A percentile compares a stretch with the other conserved stretches of the same genome.
These are phyloP conservation scores for Lecanicillium sp. DNA, from an alignment of 2,329 filamentous ascomycete genomes.

Conservation along the genomic window DNA sequence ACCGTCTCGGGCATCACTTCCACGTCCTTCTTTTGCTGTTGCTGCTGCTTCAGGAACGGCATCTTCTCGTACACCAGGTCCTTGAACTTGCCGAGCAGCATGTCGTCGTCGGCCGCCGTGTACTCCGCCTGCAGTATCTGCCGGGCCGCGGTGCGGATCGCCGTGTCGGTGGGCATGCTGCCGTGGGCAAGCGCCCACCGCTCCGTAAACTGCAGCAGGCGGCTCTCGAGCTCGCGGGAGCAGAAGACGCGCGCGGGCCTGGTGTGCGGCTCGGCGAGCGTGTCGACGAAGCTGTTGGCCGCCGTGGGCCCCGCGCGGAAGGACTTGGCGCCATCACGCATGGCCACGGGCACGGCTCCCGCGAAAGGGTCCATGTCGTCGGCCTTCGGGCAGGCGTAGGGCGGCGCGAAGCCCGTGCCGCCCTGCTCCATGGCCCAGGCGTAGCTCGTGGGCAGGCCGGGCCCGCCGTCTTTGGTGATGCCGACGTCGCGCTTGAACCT, in stretches of 20 bases:
- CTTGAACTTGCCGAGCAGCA: conserved; percentile 50
- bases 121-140: conserved; percentile 39
- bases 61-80: conserved; percentile 32
- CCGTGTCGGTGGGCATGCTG: conserved; percentile 42
- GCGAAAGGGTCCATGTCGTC: conserved; percentile 30
- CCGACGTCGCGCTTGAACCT: conserved; percentile 56
- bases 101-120: conserved; percentile 50
- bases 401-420: conserved; percentile 50
- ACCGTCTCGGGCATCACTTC: conserved; percentile 19
- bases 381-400: conserved; percentile 43
- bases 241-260: conserved; percentile 50
- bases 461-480: conserved; percentile 44
- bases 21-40: conserved; percentile 1
- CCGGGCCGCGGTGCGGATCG: conserved; percentile 40
- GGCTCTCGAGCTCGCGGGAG: conserved; percentile 52
- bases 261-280: conserved; percentile 36
- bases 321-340: conserved; percentile 32
- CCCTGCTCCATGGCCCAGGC: conserved; percentile 45
- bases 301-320: conserved; percentile 37
- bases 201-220: conserved; percentile 43
- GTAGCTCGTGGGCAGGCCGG: conserved; percentile 38
- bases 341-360: conserved; percentile 26
- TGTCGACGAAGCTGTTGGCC: conserved; percentile 43
- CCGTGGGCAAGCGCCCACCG: conserved; percentile 32
- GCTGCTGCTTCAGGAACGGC: conserved; percentile 10